Base-by-base conservation (phyloP, 148 eudicot genomes). In the Vaccinium corymbosum region DNA sequence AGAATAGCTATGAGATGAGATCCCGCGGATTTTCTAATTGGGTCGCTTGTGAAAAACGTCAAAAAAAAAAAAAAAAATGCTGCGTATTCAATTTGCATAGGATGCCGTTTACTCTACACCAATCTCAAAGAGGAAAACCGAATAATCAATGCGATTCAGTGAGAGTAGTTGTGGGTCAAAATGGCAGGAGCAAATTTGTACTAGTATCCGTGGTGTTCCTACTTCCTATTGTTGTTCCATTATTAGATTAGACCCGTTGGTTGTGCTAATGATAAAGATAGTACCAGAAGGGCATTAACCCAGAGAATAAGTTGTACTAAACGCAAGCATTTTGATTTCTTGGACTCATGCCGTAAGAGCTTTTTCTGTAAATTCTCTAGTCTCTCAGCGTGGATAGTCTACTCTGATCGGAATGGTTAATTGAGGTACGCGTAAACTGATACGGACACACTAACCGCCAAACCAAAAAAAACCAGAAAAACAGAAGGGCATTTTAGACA, bases 131-230 rank as follows among this genome's bases (percentile, higher is more conserved):
- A 27, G 38, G 7, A 27, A 68, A 27, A 16, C 42, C 29, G 27
- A 11, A 68, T 68, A 68, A 13, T 68, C 38, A 66, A 68, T 68
- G 38, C 73, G 7, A 66, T 66, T 68, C 73, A 68, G 73, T 1
- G 73, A 68, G 38, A 29, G 73, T 68, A 68, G 73, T 68, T 68
- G 29, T 4, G 29, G 42, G 73, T 68, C 73, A 68, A 68, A 68
- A 29, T 35, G 38, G 38, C 38, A 35, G 38, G 38, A 35, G 38
- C 38, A 35, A 35, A 35, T 35, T 35, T 35, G 3, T 35, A 35
- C 38, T 35, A 35, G 38, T 35, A 32, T 32, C 35, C 19, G 4
- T 6, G 19, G 50, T 16, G 22, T 72, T 32, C 46, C 20, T 38
- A 70, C 38, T 64, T 25, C 25, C 8, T 72, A 6, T 29, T 14